Conservation (phyloP, 805 yeast genomes). For the Saccharomyces paradoxus region DNA sequence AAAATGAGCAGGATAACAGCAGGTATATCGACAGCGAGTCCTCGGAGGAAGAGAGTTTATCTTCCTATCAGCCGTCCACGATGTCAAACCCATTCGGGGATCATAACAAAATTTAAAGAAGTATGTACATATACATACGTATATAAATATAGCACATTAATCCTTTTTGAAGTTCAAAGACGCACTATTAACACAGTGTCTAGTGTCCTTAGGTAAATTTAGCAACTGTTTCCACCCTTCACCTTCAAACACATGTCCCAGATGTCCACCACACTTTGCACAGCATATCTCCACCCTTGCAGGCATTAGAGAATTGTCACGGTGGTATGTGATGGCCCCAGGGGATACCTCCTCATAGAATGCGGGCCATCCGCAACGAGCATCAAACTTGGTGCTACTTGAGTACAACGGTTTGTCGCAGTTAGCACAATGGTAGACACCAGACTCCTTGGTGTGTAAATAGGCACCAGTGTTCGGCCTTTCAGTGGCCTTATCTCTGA, state of each 20-base stretch:
- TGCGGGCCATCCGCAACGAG: conserved; percentile 98
- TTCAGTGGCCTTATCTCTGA: conserved; percentile 55
- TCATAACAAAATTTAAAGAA: conserved; percentile 28
- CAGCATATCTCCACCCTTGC: conserved; percentile 84
- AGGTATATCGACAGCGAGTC: conserved; percentile 7
- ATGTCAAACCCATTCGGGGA: conserved; percentile 49
- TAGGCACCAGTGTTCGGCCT: conserved; percentile 37
- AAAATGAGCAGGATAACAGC: conserved; percentile 15
- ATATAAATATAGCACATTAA: not conserved
- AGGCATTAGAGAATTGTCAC: conserved; percentile 69
- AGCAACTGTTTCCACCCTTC: conserved; percentile 62
- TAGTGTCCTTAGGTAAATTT: conserved; percentile 64
- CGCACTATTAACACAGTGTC: conserved; percentile 92
- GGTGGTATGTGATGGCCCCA: conserved; percentile 55
- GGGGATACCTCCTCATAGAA: conserved; percentile 79
- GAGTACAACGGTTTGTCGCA: conserved; percentile 74
- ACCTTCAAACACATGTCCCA: conserved; percentile 91
- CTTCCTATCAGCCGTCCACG: conserved; percentile 16
- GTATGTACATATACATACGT: not conserved
- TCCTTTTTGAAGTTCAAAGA: conserved; percentile 53
- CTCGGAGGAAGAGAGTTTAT: not conserved
- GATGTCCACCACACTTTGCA: conserved; percentile 80
- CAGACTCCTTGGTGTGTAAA: conserved; percentile 34
- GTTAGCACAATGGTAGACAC: conserved; percentile 78
- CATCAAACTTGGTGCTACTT: conserved; percentile 72